Base-by-base conservation (phyloP, 1,284 basidiomycete genomes). In the Quambalaria eucalypti region DNA sequence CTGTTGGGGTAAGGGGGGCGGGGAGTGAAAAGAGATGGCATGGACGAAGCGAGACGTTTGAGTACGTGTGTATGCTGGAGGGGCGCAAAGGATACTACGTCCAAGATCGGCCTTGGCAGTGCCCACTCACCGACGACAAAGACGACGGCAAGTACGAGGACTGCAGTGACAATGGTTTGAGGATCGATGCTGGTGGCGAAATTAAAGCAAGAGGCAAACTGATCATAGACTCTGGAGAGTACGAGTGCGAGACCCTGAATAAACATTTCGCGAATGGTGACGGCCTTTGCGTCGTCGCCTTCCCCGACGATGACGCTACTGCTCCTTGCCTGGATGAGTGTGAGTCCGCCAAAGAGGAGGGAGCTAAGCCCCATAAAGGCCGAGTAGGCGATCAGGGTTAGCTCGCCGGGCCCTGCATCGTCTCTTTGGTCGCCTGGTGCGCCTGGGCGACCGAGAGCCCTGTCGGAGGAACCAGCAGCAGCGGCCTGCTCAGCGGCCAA, bases 381-480 rank as follows among this genome's bases (percentile, higher is more conserved):
- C n/a, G 60, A 49, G 30, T 64, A 55, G 19, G 55, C 56, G 36
- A 68, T 55, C 36, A 68, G 54, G 2, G 61, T 62, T 55, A 64
- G 48, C 21, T 56, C 33, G 19, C 40, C 50, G 42, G 48, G 30
- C 48, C 58, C 28, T 44, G 61, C 48, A 38, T 61, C 33, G 48
- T 60, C 2, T 57, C 14, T 26, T 16, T 28, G 23, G 28, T 12
- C 23, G 25, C 23, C 42, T n/a, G n/a, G n/a, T n/a, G n/a, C n/a
- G n/a, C n/a, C n/a, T n/a, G n/a, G n/a, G n/a, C n/a, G n/a, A 23
- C 19, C 19, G 42, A 26, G 19, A 21, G 16, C 36, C 14, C 42
- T 21, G 25, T 26, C 21, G 10, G 46, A 28, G 14, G 46, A 29
- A 28, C n/a, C 46, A 14, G 46, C 46, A 14, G 46, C 46, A 8